Base-by-base conservation (phyloP, 768 basidiomycete species). In the Lanmaoa rubissima region DNA sequence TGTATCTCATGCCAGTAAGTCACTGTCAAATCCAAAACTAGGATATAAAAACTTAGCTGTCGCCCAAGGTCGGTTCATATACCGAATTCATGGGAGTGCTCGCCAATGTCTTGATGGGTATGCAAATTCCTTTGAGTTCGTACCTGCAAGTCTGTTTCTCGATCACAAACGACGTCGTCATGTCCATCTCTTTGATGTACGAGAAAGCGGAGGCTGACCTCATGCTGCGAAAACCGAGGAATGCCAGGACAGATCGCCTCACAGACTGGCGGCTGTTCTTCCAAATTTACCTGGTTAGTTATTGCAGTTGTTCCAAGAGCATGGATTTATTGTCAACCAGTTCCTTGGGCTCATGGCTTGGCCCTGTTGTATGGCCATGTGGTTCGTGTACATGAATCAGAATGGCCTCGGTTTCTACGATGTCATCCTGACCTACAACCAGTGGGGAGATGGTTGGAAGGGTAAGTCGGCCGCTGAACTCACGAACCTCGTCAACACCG, bases 21-120 rank as follows among this genome's bases (percentile, higher is more conserved):
- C 12, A 17, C 14, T 49, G 11, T 36, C 26, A 16, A 49, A 16
- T 41, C 16, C 10, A 41, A 26, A 16, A 3, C 6, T 36, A 24
- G 47, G 7, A 19, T 19, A 5, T 11, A 16, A 41, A 16, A 12
- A 32, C 54, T 57, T 13, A 58, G 2, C 6, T 54, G 11, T 32
- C 13, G 4, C 4, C 13, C 19, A 58, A 79, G 71, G 77, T 80
- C n/a, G 81, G 82, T 32, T 79, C 79, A 21, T 86, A 84, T 72
- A 79, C 82, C 17, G 83, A 86, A 60, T 78, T 84, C 55, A 78
- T 83, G 74, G 75, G 74, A 1, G 81, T 87, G 50, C 72, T 86
- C 12, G 57, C 78, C 46, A 84, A 83, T 55, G 80, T 83, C 38
- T 69, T 84, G 61, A 65, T 85, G 31, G 85, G 85, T 50, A 79